These are phyloP conservation scores for Thalassiosira delicatula DNA, from an alignment of 352 stramenopile species.

Conservation along the genomic window DNA sequence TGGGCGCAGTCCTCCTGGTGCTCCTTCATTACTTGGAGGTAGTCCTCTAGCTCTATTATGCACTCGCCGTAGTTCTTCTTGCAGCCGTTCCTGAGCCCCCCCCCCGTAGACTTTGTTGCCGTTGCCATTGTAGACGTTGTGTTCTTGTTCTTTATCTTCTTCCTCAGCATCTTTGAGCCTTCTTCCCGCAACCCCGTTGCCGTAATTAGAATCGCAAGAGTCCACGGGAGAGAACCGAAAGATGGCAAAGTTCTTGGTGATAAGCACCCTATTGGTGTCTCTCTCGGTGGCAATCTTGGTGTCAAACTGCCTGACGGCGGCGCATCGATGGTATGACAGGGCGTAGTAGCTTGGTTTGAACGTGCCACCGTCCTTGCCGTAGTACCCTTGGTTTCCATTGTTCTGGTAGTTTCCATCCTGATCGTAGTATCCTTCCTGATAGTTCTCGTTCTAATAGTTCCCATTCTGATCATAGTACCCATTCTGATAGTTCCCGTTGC, in stretches of 20 bases:
- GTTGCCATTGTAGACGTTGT: no score
- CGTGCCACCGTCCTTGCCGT: slow-evolving; percentile 18
- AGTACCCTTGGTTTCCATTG: not conserved
- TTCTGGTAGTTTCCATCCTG: no score
- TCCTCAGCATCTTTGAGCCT: not conserved
- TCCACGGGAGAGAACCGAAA: slow-evolving; percentile 64
- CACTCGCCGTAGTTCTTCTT: slow-evolving; percentile 50
- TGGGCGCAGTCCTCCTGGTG: slow-evolving; percentile 53
- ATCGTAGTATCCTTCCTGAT: not conserved
- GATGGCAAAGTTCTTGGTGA: slow-evolving; percentile 69
- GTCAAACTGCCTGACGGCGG: slow-evolving; percentile 70
- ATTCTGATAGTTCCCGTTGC: not conserved
- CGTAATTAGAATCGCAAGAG: slow-evolving; percentile 33
- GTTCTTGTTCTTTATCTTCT: no score
- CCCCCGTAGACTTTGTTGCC: no score
- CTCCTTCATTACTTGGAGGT: slow-evolving; percentile 48
- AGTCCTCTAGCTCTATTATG: slow-evolving; percentile 53
- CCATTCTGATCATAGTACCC: not conserved
- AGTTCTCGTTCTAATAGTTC: not conserved
- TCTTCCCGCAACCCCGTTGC: not conserved
- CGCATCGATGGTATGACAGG: slow-evolving; percentile 74
- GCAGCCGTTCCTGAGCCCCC: slow-evolving; percentile 15
- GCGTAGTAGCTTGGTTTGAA: slow-evolving; percentile 64
- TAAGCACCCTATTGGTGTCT: slow-evolving; percentile 46
- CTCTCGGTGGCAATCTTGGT: slow-evolving; percentile 70